These are phyloP conservation scores for Colletotrichum limetticola DNA, from an alignment of 2,329 filamentous ascomycete species.

Conservation along the genomic window DNA sequence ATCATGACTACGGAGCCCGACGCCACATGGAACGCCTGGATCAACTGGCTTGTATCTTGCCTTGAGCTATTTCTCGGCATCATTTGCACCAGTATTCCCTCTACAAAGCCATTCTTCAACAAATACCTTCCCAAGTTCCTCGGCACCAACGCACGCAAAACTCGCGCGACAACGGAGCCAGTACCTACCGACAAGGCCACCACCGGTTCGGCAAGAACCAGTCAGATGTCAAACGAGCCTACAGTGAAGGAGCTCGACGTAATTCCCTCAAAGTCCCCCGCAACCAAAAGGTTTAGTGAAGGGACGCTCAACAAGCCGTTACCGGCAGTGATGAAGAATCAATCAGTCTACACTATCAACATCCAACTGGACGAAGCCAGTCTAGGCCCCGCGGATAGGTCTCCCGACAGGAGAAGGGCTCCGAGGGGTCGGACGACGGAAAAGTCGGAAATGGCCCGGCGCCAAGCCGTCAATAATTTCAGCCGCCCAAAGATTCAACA, in stretches of 20 bases:
- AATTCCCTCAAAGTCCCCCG: not conserved
- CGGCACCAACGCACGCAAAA: constrained; percentile 10
- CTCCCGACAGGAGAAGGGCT: constrained; percentile 17
- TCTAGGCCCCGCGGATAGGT: constrained; percentile 21
- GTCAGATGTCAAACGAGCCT: constrained; percentile 8
- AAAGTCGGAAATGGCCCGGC: not conserved
- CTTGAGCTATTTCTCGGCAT: constrained; percentile 57
- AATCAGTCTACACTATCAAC: constrained; percentile 34
- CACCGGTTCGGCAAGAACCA: constrained; percentile 6
- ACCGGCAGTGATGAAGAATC: constrained; percentile 37
- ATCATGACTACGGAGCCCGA: constrained; percentile 44
- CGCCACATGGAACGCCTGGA: constrained; percentile 48
- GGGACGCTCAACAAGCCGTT: constrained; percentile 43
- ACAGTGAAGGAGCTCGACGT: not conserved
- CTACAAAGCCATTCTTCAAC: constrained; percentile 57
- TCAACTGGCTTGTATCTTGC: constrained; percentile 47
- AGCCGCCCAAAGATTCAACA: constrained; percentile 15
- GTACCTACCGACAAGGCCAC: constrained; percentile 3
- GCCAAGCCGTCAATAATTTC: constrained; percentile 14
- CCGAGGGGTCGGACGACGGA: not conserved
- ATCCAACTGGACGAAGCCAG: constrained; percentile 32
- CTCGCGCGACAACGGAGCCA: not conserved
- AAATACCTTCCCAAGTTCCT: constrained; percentile 46
- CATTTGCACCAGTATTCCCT: constrained; percentile 56
- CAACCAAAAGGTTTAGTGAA: constrained; percentile 4